These are phyloP conservation scores for Malus fusca DNA, from an alignment of 306 rosid species.

Conservation along the genomic window DNA sequence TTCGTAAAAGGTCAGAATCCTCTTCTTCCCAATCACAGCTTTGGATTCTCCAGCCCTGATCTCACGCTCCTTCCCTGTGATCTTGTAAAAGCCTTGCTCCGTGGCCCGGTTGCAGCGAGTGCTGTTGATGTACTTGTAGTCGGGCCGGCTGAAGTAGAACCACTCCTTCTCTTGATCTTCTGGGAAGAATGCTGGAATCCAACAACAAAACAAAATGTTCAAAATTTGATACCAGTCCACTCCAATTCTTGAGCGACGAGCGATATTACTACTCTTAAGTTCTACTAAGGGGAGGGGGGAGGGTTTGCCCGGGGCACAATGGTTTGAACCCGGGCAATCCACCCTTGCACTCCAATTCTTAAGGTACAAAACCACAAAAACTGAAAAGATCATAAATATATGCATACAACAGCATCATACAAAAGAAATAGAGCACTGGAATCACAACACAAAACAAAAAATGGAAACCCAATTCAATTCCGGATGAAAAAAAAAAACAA, in stretches of 20 bases:
- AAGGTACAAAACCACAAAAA: no score
- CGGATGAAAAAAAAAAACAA: neutral
- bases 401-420: no score
- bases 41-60: conserved; percentile 24
- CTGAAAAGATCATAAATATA: no score
- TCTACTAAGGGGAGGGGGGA: no score
- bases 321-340: no score
- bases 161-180: conserved; percentile 26
- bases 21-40: conserved; percentile 47
- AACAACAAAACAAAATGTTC: neutral
- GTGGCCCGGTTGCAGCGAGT: conserved; percentile 41
- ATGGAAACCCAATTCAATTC: neutral
- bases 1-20: conserved; percentile 44
- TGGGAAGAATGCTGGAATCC: conserved; percentile 1
- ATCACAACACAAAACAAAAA: neutral
- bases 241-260: neutral
- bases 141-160: conserved; percentile 46
- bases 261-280: no score
- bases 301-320: no score
- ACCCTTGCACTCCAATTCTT: no score
- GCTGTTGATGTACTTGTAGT: conserved; percentile 33
- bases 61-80: conserved; percentile 36
- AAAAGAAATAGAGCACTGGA: neutral
- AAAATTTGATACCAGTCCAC: neutral
- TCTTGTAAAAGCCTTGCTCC: conserved; percentile 48